Conservation (phyloP, 169 alveolate genomes). For the Eimeria falciformis region DNA sequence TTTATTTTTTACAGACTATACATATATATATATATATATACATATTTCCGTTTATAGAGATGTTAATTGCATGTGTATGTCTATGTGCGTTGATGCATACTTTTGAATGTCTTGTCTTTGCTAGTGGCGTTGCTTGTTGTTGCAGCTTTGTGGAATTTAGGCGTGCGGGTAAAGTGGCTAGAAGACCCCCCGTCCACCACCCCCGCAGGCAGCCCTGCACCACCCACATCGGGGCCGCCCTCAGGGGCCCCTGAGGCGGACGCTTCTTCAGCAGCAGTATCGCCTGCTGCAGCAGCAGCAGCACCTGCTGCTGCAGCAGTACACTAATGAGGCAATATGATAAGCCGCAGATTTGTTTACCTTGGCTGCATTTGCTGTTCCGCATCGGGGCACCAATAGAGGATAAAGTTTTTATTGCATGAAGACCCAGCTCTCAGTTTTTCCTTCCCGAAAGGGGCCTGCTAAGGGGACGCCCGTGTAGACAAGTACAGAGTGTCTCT, state of each 20-base stretch:
- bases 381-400: no score
- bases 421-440: no score
- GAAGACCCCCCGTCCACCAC: slow-evolving; percentile 16
- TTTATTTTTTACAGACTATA: no score
- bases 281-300: slow-evolving; percentile 39
- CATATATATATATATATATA: neutral
- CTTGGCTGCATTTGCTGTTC: no score
- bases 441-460: no score
- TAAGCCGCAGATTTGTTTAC: no score
- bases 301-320: slow-evolving; percentile 40
- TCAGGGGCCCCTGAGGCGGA: neutral
- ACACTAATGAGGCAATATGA: no score
- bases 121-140: neutral
- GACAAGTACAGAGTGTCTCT: no score
- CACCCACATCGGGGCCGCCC: neutral
- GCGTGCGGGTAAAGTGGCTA: slow-evolving; percentile 80
- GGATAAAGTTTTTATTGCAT: no score
- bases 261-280: neutral
- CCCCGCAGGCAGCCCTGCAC: neutral
- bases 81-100: neutral
- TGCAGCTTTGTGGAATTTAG: slow-evolving; percentile 79
- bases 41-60: neutral
- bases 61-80: neutral
- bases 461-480: no score
- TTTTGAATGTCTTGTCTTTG: neutral